These are phyloP conservation scores for Luvunga scandens DNA, from an alignment of 345 rosid species.

Conservation along the genomic window DNA sequence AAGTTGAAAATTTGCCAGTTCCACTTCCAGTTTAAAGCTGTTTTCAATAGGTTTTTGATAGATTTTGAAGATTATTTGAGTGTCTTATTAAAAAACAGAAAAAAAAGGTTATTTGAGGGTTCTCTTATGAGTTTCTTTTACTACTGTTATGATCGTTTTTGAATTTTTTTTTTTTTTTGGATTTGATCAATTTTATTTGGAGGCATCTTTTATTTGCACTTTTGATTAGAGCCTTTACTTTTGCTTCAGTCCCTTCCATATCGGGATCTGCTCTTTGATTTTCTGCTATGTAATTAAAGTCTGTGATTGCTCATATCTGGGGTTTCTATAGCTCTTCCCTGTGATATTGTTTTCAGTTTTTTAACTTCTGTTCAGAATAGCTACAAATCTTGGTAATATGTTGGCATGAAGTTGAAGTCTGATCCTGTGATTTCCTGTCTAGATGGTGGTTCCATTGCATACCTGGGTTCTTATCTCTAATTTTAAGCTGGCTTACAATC, in stretches of 20 bases:
- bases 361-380: background rate
- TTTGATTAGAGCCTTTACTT: background rate
- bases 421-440: slow-evolving; percentile 20
- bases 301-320: background rate
- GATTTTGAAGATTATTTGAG: slow-evolving; percentile 10
- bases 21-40: slow-evolving; percentile 1
- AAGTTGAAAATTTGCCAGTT: slow-evolving; percentile 4
- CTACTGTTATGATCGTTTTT: background rate
- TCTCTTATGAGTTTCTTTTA: background rate
- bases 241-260: background rate
- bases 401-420: background rate
- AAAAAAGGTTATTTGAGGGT: slow-evolving; percentile 2
- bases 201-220: slow-evolving; percentile 10
- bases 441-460: slow-evolving; percentile 88
- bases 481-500: slow-evolving; percentile 81
- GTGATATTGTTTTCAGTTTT: slow-evolving; percentile 10
- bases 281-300: slow-evolving; percentile 5
- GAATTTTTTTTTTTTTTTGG: background rate
- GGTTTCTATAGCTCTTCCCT: slow-evolving; percentile 8
- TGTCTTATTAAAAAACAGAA: background rate
- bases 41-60: background rate
- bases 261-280: background rate
- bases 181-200: slow-evolving; percentile 11
- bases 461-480: slow-evolving; percentile 90
- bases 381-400: background rate